phyloP scores from a whole-genome alignment of 176 grass and related monocot genomes.

The Eragrostis curvula region DNA sequence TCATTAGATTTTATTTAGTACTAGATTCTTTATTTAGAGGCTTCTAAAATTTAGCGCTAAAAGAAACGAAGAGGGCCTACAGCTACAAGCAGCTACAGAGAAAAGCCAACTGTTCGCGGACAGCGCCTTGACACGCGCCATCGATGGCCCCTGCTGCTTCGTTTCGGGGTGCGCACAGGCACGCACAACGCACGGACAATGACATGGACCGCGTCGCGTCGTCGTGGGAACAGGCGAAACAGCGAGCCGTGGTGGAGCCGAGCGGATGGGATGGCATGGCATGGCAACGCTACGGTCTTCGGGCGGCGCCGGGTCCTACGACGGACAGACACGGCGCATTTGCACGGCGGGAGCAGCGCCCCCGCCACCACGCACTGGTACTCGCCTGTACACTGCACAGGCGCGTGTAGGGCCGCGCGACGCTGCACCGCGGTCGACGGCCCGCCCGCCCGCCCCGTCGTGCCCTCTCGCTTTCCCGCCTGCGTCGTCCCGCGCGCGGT shows the following conservation, averaged over 20 bases:
- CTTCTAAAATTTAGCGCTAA: too few species aligned
- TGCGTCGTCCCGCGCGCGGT: slow-evolving; percentile 28
- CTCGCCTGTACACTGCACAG: too few species aligned
- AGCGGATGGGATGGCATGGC: background rate
- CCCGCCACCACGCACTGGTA: too few species aligned
- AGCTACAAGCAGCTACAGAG: background rate
- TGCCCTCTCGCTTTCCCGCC: background rate
- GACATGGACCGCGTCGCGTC: background rate
- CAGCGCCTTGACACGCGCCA: slow-evolving; percentile 38
- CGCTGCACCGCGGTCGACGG: background rate
- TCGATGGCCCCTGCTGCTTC: background rate
- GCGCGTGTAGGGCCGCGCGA: background rate
- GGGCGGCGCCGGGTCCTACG: background rate
- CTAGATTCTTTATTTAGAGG: too few species aligned
- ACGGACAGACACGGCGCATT: too few species aligned
- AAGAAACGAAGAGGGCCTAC: too few species aligned
- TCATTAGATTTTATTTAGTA: too few species aligned
- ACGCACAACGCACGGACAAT: background rate
- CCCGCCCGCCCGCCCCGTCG: background rate
- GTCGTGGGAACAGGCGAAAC: background rate
- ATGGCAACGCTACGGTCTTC: slow-evolving; percentile 10
- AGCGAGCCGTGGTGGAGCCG: background rate
- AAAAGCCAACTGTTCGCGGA: background rate
- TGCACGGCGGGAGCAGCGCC: too few species aligned
- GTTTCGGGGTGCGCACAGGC: background rate